Evolutionary conservation across 148 eudicot genomes (phyloP).

Genomic region (Cornus kousa): DNA sequence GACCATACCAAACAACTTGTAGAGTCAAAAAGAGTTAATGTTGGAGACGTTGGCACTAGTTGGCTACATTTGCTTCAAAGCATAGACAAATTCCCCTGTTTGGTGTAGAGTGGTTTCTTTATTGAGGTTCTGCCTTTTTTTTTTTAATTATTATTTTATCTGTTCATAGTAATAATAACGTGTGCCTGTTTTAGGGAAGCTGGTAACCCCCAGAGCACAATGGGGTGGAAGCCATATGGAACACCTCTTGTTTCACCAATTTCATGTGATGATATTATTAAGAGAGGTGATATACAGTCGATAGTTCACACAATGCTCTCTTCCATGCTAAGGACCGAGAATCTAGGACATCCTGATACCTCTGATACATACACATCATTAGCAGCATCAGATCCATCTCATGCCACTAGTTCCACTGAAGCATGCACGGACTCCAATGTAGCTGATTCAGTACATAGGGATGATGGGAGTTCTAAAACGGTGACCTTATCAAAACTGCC

Average conservation of each 20-base stretch:
- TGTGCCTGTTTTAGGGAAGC: conserved; percentile 43
- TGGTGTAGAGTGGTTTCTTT: neutral
- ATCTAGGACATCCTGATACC: conserved; percentile 24
- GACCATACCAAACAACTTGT: neutral
- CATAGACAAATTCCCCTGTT: neutral
- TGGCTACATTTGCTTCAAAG: neutral
- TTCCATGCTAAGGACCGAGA: conserved; percentile 59
- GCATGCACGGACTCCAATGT: conserved; percentile 27
- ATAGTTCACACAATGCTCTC: conserved; percentile 76
- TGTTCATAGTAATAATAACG: neutral
- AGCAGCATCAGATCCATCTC: conserved; percentile 29
- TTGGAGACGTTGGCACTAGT: neutral
- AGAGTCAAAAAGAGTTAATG: neutral
- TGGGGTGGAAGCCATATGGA: conserved; percentile 88
- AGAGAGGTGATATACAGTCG: conserved; percentile 77
- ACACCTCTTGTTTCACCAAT: conserved; percentile 85
- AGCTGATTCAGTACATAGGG: conserved; percentile 24
- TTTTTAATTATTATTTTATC: conserved; percentile 6
- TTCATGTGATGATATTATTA: conserved; percentile 57
- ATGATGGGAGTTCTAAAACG: conserved; percentile 33
- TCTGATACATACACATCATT: conserved; percentile 29
- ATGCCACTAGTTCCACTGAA: conserved; percentile 27
- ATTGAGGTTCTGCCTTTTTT: conserved; percentile 4
- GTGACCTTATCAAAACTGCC: conserved; percentile 51
- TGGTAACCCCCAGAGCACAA: conserved; percentile 42